Percentiles rank a stretch among this genome's conserved stretches.
Conservation (phyloP, 179 eudicot genomes). For the Camellia oleifera region DNA sequence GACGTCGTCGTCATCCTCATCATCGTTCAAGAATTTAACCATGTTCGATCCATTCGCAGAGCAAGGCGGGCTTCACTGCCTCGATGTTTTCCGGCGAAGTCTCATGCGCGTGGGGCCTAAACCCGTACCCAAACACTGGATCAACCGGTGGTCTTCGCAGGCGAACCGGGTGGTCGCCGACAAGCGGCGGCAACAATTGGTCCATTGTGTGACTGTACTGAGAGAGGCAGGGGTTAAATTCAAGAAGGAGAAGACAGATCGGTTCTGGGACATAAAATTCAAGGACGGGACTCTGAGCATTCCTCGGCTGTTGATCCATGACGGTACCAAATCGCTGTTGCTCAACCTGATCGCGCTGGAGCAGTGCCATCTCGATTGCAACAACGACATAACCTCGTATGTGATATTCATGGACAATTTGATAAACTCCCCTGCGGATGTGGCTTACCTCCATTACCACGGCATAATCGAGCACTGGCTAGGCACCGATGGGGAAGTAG, state of each 20-base stretch:
- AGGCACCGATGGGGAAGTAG: slow-evolving; percentile 80
- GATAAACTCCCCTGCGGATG: slow-evolving; percentile 67
- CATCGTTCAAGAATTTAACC: slow-evolving; percentile 4
- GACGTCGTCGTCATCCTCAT: slow-evolving; percentile 14
- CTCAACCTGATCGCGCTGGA: slow-evolving; percentile 82
- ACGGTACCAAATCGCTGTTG: slow-evolving; percentile 42
- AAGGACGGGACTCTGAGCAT: too few relatives aligned
- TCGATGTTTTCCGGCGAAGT: slow-evolving; percentile 20
- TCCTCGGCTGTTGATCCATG: too few relatives aligned
- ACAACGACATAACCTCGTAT: slow-evolving; percentile 75
- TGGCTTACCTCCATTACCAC: slow-evolving; percentile 4
- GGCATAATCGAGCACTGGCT: slow-evolving; percentile 94
- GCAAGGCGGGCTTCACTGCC: slow-evolving; percentile 66
- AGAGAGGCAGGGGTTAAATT: slow-evolving; percentile 78
- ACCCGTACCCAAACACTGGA: slow-evolving; percentile 54
- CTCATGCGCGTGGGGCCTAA: slow-evolving; percentile 57
- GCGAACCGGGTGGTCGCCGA: slow-evolving; percentile 42
- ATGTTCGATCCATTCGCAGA: slow-evolving; percentile 67
- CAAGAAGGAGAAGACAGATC: slow-evolving; percentile 57
- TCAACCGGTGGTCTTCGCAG: slow-evolving; percentile 50
- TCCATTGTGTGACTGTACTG: slow-evolving; percentile 35
- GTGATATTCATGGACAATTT: slow-evolving; percentile 87
- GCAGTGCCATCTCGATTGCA: slow-evolving; percentile 76
- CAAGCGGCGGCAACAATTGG: slow-evolving; percentile 51
- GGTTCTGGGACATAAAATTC: slow-evolving; percentile 25